Evolutionary conservation across 2,329 filamentous ascomycete species (phyloP), one percentile per base, ranked within the genome.

Genomic region (Ascochyta viciae-villosae): DNA sequence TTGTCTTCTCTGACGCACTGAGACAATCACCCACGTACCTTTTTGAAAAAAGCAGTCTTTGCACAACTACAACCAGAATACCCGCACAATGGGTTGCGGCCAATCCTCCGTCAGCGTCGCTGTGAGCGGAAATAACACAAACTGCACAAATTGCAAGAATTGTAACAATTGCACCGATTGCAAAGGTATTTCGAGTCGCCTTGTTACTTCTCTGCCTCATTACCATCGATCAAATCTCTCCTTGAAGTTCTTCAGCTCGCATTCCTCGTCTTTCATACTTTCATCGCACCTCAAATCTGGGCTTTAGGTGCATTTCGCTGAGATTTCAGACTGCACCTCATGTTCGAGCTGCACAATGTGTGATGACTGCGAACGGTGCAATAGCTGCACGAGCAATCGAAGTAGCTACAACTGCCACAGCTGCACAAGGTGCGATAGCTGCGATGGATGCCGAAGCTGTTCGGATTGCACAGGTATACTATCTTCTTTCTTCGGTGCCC

Each of bases 141-240:
- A 49, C 10, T 44, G 39, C 39, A 49, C 29, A 9, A 48, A 49
- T 26, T 54, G 51, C 26, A 26, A 29, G 12, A 26, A 48, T 31
- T 54, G 51, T 26, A 43, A 22, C 4, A 38, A 48, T 13, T 48
- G 42, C 42, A 45, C 42, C 15, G 19, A 35, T 26, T 51, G 48
- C 15, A 50, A n/a, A 26, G 39, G 47, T 38, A 38, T 12, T 26
- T 15, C 7, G 6, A 44, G 7, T 10, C 23, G 10, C 6, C 1
- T 44, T 15, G 26, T 33, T 12, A 4, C 40, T 34, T 34, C 13
- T 7, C 13, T 3, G 31, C n/a, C 6, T n/a, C n/a, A 4, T 33
- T 15, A 3, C 3, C 29, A 33, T 34, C 13, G 2, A 15, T 34
- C 7, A 29, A 3, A 29, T 29, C 9, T 10, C 6, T 10, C 3